Evolutionary conservation across 805 yeast species (phyloP).

Genomic region (Tetrapisispora iriomotensis): DNA sequence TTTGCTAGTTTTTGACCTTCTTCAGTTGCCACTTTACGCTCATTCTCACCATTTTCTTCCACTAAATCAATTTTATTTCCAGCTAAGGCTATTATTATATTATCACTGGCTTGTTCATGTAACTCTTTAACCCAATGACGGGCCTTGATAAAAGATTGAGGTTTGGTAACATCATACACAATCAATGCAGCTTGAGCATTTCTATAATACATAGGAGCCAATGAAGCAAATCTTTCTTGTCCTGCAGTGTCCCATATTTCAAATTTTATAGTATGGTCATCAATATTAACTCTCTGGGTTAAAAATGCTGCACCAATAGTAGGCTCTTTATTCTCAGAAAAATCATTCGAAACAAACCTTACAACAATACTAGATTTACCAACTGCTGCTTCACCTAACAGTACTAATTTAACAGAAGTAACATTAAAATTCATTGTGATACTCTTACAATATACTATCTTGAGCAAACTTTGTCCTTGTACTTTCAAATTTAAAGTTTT

Average conservation of each 20-base stretch:
- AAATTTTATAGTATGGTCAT: conserved; percentile 78
- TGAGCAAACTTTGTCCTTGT: no score
- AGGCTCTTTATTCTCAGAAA: conserved; percentile 95
- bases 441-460: not conserved
- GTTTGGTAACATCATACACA: conserved; percentile 91
- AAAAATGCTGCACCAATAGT: conserved; percentile 97
- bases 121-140: conserved; percentile 97
- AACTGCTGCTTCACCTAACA: conserved; percentile 95
- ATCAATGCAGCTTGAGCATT: conserved; percentile 96
- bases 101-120: conserved; percentile 90
- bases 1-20: conserved; percentile 47
- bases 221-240: conserved; percentile 89
- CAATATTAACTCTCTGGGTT: conserved; percentile 85
- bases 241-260: conserved; percentile 98
- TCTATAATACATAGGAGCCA: conserved; percentile 96
- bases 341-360: conserved; percentile 88
- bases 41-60: conserved; percentile 30
- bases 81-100: conserved; percentile 83
- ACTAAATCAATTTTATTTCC: conserved; percentile 86
- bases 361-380: conserved; percentile 91
- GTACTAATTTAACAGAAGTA: conserved; percentile 65
- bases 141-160: conserved; percentile 89
- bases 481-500: no score
- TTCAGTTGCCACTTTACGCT: conserved; percentile 39
- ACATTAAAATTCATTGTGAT: conserved; percentile 22